These are phyloP conservation scores for Lentinus tigrinus DNA, from an alignment of 768 basidiomycete species.

Conservation along the genomic window DNA sequence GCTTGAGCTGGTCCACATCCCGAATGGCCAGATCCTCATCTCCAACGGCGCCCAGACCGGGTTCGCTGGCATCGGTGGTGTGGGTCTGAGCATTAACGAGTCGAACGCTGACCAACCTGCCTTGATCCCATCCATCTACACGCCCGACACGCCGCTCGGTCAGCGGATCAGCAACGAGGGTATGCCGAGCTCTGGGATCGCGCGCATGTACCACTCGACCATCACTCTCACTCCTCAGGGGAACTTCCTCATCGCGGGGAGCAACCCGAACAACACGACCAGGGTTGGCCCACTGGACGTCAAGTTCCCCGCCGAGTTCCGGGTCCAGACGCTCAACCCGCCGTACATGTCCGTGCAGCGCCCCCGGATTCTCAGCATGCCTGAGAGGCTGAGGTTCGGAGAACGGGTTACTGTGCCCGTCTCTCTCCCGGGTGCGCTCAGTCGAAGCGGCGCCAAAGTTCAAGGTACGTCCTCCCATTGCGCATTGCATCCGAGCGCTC, in stretches of 20 bases:
- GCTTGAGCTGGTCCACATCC: conserved; percentile 77
- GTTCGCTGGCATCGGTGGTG: conserved; percentile 61
- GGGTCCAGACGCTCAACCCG: conserved; percentile 84
- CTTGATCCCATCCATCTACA: conserved; percentile 65
- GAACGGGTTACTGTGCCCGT: conserved; percentile 48
- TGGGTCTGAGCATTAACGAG: conserved; percentile 40
- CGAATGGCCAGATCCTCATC: conserved; percentile 70
- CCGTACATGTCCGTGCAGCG: conserved; percentile 71
- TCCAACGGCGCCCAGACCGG: conserved; percentile 75
- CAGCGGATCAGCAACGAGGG: conserved; percentile 57
- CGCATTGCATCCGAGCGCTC: neutral
- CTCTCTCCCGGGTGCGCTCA: conserved; percentile 35
- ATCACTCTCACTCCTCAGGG: conserved; percentile 75
- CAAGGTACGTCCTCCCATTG: conserved; percentile 47
- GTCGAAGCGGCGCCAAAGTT: conserved; percentile 32
- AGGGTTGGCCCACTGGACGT: conserved; percentile 43
- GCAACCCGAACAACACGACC: conserved; percentile 79
- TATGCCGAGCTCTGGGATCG: conserved; percentile 64
- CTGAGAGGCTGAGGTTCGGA: conserved; percentile 42
- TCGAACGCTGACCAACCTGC: conserved; percentile 80
- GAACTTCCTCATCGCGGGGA: conserved; percentile 75
- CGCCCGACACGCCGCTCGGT: conserved; percentile 51
- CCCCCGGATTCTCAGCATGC: conserved; percentile 45
- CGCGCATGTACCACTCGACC: conserved; percentile 78
- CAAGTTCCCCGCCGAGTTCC: conserved; percentile 80